Evolutionary conservation across 148 eudicot genomes (phyloP), one percentile per base, ranked within the genome.

Genomic region (Chenopodium quinoa): DNA sequence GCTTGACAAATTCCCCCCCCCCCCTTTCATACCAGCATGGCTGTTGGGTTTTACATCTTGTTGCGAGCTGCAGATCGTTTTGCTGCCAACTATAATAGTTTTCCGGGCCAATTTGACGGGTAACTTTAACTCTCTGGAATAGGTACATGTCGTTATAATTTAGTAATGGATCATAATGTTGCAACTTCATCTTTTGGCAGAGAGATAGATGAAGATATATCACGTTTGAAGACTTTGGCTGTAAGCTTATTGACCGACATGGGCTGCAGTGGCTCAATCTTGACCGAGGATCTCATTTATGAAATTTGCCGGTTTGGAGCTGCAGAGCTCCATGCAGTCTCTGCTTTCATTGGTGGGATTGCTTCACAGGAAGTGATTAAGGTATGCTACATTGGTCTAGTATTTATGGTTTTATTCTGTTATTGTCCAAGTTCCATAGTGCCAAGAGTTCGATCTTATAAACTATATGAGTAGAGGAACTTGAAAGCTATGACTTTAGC

Each of bases 81-180:
- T 87, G 86, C 89, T 78, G 86, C 91, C 12, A 95, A 91, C 90
- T 93, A 89, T 81, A 93, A 93, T 71, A 78, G 89, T 84, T 95
- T 92, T 80, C 98, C 98, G 50, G 98, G 98, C 78, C 93, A 95
- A 80, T 92, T 91, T 86, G 97, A 95, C 82, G 97, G 98, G 98
- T 95, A 90, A 85, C 37, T 69, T 73, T 70, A 44, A 75, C 52
- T 78, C 66, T 62, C 75, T 47, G 25, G 34, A 64, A 40, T 76
- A 11, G 11, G 64, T 27, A 3, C 73, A 40, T 23, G 20, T n/a
- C 31, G n/a, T 32, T 32, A 78, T 71, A 32, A 79, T 58, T 5
- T 76, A 13, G 69, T 2, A 11, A 50, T 52, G 47, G 12, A 27
- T 65, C 68, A 63, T 32, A 23, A 3, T 65, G 27, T 69, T 78